Evolutionary conservation across 768 basidiomycete species (phyloP).

Genomic region (Lyophyllum atratum): DNA sequence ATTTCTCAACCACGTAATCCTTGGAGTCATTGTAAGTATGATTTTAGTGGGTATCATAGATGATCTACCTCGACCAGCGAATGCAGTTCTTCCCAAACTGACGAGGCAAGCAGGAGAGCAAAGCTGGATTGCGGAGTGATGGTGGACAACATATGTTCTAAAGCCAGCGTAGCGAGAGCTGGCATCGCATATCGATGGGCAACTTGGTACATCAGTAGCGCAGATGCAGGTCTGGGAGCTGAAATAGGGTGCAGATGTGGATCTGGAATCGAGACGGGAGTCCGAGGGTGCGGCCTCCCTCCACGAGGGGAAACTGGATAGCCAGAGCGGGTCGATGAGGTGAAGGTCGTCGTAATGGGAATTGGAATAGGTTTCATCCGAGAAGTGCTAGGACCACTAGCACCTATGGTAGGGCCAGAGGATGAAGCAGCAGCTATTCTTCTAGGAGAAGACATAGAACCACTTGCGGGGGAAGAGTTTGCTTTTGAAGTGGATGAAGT

Average conservation of each 20-base stretch:
- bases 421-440: slow-evolving; percentile 24
- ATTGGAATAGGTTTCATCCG: slow-evolving; percentile 45
- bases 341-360: slow-evolving; percentile 35
- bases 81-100: slow-evolving; percentile 66
- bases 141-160: slow-evolving; percentile 73
- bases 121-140: slow-evolving; percentile 69
- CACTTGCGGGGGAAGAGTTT: slow-evolving; percentile 11
- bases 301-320: slow-evolving; percentile 52
- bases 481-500: slow-evolving; percentile 6
- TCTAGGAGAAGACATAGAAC: slow-evolving; percentile 20
- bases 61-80: slow-evolving; percentile 56
- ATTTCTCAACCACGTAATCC: slow-evolving; percentile 79
- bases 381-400: slow-evolving; percentile 23
- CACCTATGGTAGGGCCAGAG: slow-evolving; percentile 11
- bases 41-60: slow-evolving; percentile 12
- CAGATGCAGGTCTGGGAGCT: slow-evolving; percentile 65
- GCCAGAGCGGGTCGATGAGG: slow-evolving; percentile 32
- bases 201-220: slow-evolving; percentile 73
- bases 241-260: slow-evolving; percentile 74
- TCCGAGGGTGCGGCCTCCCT: slow-evolving; percentile 37
- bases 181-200: slow-evolving; percentile 77
- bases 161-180: slow-evolving; percentile 61
- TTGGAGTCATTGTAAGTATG: slow-evolving; percentile 24
- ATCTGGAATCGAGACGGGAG: slow-evolving; percentile 44
- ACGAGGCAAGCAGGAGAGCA: slow-evolving; percentile 67